phyloP scores from a whole-genome alignment of 2,329 filamentous ascomycete genomes.

The Ascochyta fabae region DNA sequence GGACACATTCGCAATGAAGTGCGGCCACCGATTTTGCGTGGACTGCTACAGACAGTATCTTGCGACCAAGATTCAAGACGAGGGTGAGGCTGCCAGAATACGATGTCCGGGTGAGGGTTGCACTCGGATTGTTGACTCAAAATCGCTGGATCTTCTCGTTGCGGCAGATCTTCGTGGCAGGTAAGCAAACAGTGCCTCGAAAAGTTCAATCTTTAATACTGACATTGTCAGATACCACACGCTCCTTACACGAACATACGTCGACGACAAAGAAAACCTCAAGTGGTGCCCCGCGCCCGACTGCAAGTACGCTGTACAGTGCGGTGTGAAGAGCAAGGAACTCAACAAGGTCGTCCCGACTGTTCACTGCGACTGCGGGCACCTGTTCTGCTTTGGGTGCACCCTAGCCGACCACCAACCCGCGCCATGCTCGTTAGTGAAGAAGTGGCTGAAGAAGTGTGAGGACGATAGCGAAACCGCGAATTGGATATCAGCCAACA shows the following conservation, averaged over 20 bases:
- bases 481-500: slow-evolving; percentile 99
- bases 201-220: slow-evolving; percentile 5
- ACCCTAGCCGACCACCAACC: slow-evolving; percentile 89
- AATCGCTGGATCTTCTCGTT: slow-evolving; percentile 80
- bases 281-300: slow-evolving; percentile 99
- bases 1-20: slow-evolving; percentile 91
- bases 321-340: slow-evolving; percentile 84
- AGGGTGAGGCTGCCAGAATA: slow-evolving; percentile 93
- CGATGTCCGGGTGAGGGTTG: slow-evolving; percentile 90
- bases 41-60: slow-evolving; percentile 93
- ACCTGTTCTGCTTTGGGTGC: slow-evolving; percentile 95
- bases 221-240: slow-evolving; percentile 72
- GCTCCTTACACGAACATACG: slow-evolving; percentile 90
- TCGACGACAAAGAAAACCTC: slow-evolving; percentile 93
- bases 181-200: slow-evolving; percentile 44
- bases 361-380: slow-evolving; percentile 82
- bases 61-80: slow-evolving; percentile 89
- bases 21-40: slow-evolving; percentile 90
- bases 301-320: slow-evolving; percentile 91
- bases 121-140: slow-evolving; percentile 88
- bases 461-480: slow-evolving; percentile 98
- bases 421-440: slow-evolving; percentile 87
- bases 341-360: slow-evolving; percentile 86
- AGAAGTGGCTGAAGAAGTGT: slow-evolving; percentile 97
- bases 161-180: slow-evolving; percentile 62